Evolutionary conservation across 345 rosid species (phyloP).

Genomic region (Mercurialis annua): DNA sequence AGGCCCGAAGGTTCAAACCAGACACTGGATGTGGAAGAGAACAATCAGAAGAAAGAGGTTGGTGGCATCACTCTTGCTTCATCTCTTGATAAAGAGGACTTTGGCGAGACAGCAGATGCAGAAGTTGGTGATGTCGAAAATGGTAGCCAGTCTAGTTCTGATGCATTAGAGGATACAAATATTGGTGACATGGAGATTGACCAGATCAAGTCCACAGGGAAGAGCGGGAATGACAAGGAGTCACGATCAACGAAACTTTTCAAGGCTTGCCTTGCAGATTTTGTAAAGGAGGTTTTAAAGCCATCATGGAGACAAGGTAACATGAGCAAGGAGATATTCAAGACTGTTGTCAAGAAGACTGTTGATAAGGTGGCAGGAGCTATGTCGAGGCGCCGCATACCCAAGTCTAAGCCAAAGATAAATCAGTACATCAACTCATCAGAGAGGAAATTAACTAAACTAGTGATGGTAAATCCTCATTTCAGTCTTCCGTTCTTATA

Average conservation of each 20-base stretch:
- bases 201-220: conserved; percentile 48
- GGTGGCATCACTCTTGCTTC: conserved; percentile 35
- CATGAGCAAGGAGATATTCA: conserved; percentile 95
- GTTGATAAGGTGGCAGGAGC: conserved; percentile 87
- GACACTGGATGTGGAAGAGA: conserved; percentile 58
- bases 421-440: conserved; percentile 74
- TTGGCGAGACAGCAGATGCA: conserved; percentile 66
- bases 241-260: conserved; percentile 68
- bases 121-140: conserved; percentile 62
- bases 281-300: conserved; percentile 87
- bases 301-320: conserved; percentile 93
- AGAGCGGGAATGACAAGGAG: conserved; percentile 56
- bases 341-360: conserved; percentile 84
- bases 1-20: conserved; percentile 45
- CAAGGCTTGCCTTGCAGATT: conserved; percentile 68
- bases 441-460: conserved; percentile 72
- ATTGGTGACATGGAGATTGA: conserved; percentile 51
- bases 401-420: conserved; percentile 78
- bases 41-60: conserved; percentile 39
- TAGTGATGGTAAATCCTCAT: conserved; percentile 68
- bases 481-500: not conserved
- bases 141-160: conserved; percentile 43
- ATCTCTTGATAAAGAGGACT: conserved; percentile 51
- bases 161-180: conserved; percentile 28
- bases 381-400: conserved; percentile 67